phyloP scores from a whole-genome alignment of 2,329 filamentous ascomycete genomes.

The Pseudogymnoascus sp. region DNA sequence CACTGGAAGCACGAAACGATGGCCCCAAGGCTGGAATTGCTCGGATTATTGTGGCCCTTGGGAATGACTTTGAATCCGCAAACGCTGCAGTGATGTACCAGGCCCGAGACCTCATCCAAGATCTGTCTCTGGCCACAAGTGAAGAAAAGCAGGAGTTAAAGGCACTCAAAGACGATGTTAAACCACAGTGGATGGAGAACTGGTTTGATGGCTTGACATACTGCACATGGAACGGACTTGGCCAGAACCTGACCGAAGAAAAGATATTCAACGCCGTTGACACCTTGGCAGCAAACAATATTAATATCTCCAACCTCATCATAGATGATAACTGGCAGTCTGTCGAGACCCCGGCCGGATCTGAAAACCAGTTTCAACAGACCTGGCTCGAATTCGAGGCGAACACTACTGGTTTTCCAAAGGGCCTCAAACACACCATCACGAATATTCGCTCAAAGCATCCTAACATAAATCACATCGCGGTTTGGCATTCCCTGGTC shows the following conservation, averaged over 20 bases:
- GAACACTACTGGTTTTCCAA: slow-evolving; percentile 67
- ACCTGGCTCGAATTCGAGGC: slow-evolving; percentile 84
- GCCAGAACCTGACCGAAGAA: slow-evolving; percentile 71
- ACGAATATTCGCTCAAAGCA: slow-evolving; percentile 60
- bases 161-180: slow-evolving; percentile 40
- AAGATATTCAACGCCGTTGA: slow-evolving; percentile 72
- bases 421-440: slow-evolving; percentile 66
- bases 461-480: slow-evolving; percentile 70
- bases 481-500: slow-evolving; percentile 86
- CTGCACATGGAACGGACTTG: slow-evolving; percentile 95
- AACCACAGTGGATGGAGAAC: slow-evolving; percentile 64
- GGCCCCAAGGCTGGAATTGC: slow-evolving; percentile 45
- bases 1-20: slow-evolving; percentile 67
- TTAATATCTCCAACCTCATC: slow-evolving; percentile 77
- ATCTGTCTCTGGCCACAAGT: slow-evolving; percentile 35
- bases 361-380: slow-evolving; percentile 44
- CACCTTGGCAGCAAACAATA: slow-evolving; percentile 58
- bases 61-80: slow-evolving; percentile 64
- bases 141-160: slow-evolving; percentile 40
- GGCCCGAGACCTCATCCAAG: slow-evolving; percentile 57
- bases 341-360: slow-evolving; percentile 43
- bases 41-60: slow-evolving; percentile 61
- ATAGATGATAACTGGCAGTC: slow-evolving; percentile 98
- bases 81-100: slow-evolving; percentile 81
- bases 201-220: slow-evolving; percentile 94